Evolutionary conservation across 345 rosid species (phyloP), one percentile per base, ranked within the genome.

Genomic region (Salix arbutifolia): DNA sequence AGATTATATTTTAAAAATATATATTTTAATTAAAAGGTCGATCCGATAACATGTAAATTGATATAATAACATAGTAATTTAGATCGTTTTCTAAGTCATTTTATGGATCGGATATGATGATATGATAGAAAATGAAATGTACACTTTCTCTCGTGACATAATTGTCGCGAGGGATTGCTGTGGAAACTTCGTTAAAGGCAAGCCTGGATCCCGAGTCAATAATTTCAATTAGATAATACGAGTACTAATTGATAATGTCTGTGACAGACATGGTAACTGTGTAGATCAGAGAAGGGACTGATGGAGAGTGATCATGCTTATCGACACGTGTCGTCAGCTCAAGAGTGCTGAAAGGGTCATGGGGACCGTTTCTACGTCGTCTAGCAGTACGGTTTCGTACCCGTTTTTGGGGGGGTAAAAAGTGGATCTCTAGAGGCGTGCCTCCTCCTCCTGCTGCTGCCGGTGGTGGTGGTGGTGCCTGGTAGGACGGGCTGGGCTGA

Each of bases 361-460:
- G 50, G 50, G 70, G 83, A 76, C 80, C 73, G 69, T 75, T 70
- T 65, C 66, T 67, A 14, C 58, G 42, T 2, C n/a, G 1, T n/a
- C 33, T 19, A 52, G 16, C 8, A 10, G 78, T 66, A 76, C 77
- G 81, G 73, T 74, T 75, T 44, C 70, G 73, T 69, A 70, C 79
- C 86, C 79, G 74, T 77, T 80, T 62, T 82, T 68, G 50, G 11
- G 52, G 35, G 33, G 44, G 58, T 69, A 53, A 64, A 65, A 67
- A 28, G 52, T 37, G 74, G 71, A 23, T 58, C 14, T 23, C 25
- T n/a, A 58, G 28, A 23, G 3, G 28, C 0, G 64, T 58, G 28
- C 61, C 61, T 53, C 12, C 61, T 8, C 4, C 25, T 53, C 11
- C 11, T 33, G 28, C 25, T 16, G 5, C n/a, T 18, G 19, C 2